Evolutionary conservation across 2,329 filamentous ascomycete genomes (phyloP).

Genomic region (Hymenoscyphus linearis): DNA sequence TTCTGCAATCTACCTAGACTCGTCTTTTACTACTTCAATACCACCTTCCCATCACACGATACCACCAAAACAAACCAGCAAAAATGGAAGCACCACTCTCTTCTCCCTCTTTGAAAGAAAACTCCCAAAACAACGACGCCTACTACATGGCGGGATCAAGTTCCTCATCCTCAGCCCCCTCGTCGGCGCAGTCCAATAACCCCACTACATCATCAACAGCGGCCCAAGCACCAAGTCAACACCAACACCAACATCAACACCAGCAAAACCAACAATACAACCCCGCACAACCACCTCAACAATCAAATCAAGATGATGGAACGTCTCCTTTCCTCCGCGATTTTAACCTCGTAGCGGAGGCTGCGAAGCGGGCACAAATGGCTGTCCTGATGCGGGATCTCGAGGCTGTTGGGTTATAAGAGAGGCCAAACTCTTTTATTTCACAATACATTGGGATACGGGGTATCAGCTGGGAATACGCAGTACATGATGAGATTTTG

Average conservation of each 20-base stretch:
- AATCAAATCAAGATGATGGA: slow-evolving; percentile 39
- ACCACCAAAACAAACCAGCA: slow-evolving; percentile 31
- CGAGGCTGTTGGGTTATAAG: slow-evolving; percentile 42
- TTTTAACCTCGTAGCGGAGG: slow-evolving; percentile 83
- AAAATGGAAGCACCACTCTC: slow-evolving; percentile 35
- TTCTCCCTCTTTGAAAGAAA: slow-evolving; percentile 25
- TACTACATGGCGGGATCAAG: slow-evolving; percentile 21
- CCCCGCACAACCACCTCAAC: slow-evolving; percentile 13
- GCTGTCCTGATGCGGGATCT: slow-evolving; percentile 83
- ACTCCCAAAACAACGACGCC: slow-evolving; percentile 12
- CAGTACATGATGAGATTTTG: neutral
- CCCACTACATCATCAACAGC: slow-evolving; percentile 15
- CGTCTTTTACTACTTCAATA: neutral
- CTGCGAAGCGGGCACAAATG: slow-evolving; percentile 88
- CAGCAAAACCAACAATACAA: slow-evolving; percentile 26
- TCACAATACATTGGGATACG: neutral
- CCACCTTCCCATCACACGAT: neutral
- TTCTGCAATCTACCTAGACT: neutral
- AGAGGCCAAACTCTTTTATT: neutral
- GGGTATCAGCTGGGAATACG: neutral
- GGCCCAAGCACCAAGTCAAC: slow-evolving; percentile 18
- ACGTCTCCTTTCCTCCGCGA: slow-evolving; percentile 66
- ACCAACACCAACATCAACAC: neutral
- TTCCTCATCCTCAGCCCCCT: slow-evolving; percentile 23
- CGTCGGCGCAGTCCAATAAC: slow-evolving; percentile 14